Evolutionary conservation across 768 basidiomycete genomes (phyloP).

Genomic region (Inosperma sp.): DNA sequence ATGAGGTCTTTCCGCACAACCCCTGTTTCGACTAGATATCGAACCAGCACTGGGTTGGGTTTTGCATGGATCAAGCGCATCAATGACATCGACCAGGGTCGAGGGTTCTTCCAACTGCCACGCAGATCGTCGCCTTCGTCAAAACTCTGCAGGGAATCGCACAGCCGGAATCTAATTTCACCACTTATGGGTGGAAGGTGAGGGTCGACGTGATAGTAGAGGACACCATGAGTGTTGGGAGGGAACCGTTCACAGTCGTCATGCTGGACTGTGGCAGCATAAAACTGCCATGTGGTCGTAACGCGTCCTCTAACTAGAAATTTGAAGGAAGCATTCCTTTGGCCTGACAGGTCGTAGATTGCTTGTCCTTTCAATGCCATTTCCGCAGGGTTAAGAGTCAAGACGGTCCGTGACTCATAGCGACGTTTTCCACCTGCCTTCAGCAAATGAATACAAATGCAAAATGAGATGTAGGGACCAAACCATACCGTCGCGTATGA

Average conservation of each 20-base stretch:
- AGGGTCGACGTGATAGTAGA: slow-evolving; percentile 5
- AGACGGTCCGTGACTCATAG: no score
- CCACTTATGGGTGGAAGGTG: background rate
- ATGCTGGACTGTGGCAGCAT: no score
- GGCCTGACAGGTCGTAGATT: background rate
- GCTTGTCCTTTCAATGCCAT: background rate
- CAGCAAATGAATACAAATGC: no score
- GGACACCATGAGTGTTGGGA: background rate
- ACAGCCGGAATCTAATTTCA: slow-evolving; percentile 3
- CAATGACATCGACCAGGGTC: background rate
- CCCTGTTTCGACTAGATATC: background rate
- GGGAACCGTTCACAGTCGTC: background rate
- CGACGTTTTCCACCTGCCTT: no score
- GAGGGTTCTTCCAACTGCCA: background rate
- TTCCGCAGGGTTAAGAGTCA: no score
- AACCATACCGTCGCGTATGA: no score
- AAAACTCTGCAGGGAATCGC: background rate
- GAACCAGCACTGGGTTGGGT: background rate
- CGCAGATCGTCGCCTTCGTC: slow-evolving; percentile 6
- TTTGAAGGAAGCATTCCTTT: background rate
- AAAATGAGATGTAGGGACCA: no score
- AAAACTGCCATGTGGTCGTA: background rate
- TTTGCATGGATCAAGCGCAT: background rate
- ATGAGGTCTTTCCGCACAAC: background rate
- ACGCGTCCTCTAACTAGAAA: background rate